These are phyloP conservation scores for Calonectria honghensis DNA, from an alignment of 2,329 filamentous ascomycete genomes.

Conservation along the genomic window DNA sequence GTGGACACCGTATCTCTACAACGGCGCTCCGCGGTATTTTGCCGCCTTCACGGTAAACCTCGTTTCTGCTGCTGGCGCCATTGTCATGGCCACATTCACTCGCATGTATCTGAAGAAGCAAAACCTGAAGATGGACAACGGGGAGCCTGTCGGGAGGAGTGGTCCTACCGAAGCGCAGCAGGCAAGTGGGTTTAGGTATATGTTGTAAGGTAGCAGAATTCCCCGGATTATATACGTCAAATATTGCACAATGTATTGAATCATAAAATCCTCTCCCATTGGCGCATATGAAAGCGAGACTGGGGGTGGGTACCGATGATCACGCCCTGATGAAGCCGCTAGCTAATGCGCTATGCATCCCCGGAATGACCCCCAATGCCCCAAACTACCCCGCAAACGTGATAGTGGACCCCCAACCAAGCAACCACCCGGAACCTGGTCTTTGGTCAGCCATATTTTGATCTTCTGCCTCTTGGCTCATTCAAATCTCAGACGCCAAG, in stretches of 20 bases:
- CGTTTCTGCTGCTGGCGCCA: slow-evolving; percentile 1
- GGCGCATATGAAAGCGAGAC: background rate
- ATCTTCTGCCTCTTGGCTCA: background rate
- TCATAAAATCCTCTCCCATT: background rate
- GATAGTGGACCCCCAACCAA: slow-evolving; percentile 18
- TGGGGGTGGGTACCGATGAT: background rate
- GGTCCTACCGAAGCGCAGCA: slow-evolving; percentile 24
- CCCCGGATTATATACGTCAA: background rate
- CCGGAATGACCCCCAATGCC: slow-evolving; percentile 5
- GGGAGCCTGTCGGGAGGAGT: slow-evolving; percentile 9
- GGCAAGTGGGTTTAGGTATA: slow-evolving; percentile 10
- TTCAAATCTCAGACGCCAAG: background rate
- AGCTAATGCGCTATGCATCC: slow-evolving; percentile 3
- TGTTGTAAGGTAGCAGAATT: background rate
- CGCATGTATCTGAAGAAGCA: slow-evolving; percentile 19
- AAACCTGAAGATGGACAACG: slow-evolving; percentile 21
- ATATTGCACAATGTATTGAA: background rate
- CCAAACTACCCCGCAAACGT: slow-evolving; percentile 22
- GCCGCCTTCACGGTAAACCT: slow-evolving; percentile 10
- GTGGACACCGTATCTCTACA: slow-evolving; percentile 19
- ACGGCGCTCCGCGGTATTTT: slow-evolving; percentile 8
- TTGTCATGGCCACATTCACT: slow-evolving; percentile 17
- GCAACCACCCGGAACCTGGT: background rate
- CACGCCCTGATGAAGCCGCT: background rate
- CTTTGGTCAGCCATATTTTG: slow-evolving; percentile 22